Evolutionary conservation across 768 basidiomycete species (phyloP).

Genomic region (Leccinellum albellum): DNA sequence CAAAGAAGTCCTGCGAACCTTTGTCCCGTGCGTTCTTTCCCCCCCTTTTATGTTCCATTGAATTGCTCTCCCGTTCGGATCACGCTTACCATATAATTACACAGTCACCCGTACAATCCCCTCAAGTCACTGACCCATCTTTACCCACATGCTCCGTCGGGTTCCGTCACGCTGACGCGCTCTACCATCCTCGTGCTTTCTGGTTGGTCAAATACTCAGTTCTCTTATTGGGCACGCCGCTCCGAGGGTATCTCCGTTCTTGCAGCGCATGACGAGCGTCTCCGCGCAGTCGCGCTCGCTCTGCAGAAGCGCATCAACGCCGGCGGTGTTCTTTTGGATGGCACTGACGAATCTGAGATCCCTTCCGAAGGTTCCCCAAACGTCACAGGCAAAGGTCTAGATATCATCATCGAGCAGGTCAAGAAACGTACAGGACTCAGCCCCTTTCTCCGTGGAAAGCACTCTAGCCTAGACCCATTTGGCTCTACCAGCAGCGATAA

Average conservation of each 20-base stretch:
- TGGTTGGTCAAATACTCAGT: conserved; percentile 53
- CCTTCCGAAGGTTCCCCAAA: conserved; percentile 35
- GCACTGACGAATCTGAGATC: conserved; percentile 19
- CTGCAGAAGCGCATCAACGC: conserved; percentile 39
- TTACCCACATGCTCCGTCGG: conserved; percentile 37
- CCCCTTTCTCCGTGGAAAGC: conserved; percentile 49
- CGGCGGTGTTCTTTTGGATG: conserved; percentile 31
- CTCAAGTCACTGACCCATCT: conserved; percentile 44
- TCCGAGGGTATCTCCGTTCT: conserved; percentile 48
- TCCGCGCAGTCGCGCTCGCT: conserved; percentile 38
- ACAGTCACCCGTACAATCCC: conserved; percentile 51
- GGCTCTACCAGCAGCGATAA: conserved; percentile 38
- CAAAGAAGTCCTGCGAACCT: conserved; percentile 45
- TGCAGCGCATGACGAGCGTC: conserved; percentile 37
- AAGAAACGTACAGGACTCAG: conserved; percentile 46
- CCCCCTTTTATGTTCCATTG: conserved; percentile 2
- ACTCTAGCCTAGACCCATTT: conserved; percentile 48
- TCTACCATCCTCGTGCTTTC: conserved; percentile 45
- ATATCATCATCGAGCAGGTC: conserved; percentile 45
- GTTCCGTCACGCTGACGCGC: conserved; percentile 45
- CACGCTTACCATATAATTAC: conserved; percentile 23
- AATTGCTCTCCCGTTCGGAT: conserved; percentile 7
- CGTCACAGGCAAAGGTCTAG: conserved; percentile 48
- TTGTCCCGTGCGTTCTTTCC: conserved; percentile 42
- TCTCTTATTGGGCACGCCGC: conserved; percentile 53